phyloP scores from a whole-genome alignment of 768 basidiomycete genomes.

The Auricularia heimuer region DNA sequence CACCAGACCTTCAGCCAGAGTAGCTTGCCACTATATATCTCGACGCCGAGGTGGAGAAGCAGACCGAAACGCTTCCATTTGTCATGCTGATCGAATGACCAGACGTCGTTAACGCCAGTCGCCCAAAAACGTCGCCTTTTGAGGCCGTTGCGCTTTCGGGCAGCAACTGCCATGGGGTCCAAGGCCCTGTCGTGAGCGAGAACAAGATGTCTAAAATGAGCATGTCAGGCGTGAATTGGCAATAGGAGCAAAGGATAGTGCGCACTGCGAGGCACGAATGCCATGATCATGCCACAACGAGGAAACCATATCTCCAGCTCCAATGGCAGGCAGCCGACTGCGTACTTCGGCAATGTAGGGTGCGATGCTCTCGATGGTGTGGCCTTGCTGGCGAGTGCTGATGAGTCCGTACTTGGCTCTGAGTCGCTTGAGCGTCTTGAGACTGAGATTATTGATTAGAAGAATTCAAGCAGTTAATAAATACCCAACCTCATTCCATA shows the following conservation, averaged over 20 bases:
- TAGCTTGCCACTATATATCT: conserved; percentile 7
- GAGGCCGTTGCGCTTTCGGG: conserved; percentile 15
- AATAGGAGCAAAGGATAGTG: neutral
- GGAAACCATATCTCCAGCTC: neutral
- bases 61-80: conserved; percentile 13
- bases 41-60: conserved; percentile 10
- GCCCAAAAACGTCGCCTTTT: conserved; percentile 14
- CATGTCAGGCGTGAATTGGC: neutral
- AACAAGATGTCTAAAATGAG: neutral
- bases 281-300: neutral
- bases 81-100: conserved; percentile 18
- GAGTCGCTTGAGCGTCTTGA: neutral
- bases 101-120: conserved; percentile 14
- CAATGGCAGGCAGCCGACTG: neutral
- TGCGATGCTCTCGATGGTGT: neutral
- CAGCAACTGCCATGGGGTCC: neutral
- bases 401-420: neutral
- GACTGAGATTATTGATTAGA: neutral
- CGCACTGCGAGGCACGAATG: neutral
- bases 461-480: neutral
- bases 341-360: neutral
- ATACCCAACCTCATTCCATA: neutral
- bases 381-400: neutral
- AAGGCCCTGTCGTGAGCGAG: neutral
- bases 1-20: conserved; percentile 16